These are phyloP conservation scores for Russula emetica DNA, from an alignment of 768 basidiomycete species.

Conservation along the genomic window DNA sequence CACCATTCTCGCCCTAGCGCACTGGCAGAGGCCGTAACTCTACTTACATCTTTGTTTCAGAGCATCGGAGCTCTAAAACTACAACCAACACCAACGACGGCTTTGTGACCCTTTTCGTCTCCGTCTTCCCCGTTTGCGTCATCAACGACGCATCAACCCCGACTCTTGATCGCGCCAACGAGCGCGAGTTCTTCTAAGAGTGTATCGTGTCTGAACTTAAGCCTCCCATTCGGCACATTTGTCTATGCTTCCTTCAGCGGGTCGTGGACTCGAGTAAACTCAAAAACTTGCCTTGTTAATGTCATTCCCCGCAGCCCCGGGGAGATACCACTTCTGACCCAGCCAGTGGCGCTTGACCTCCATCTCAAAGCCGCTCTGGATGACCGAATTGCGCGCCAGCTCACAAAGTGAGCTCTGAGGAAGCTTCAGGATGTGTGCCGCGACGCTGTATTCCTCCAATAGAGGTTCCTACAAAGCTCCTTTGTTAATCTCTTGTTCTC, in stretches of 20 bases:
- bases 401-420: constrained; percentile 93
- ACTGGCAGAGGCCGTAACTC: too few relatives aligned
- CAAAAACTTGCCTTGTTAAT: constrained; percentile 74
- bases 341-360: constrained; percentile 95
- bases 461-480: constrained; percentile 66
- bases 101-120: neutral
- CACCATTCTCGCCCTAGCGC: too few relatives aligned
- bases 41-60: too few relatives aligned
- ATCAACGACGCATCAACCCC: too few relatives aligned
- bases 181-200: constrained; percentile 79
- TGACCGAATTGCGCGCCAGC: constrained; percentile 95
- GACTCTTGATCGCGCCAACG: constrained; percentile 38
- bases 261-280: neutral
- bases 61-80: neutral
- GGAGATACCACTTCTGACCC: constrained; percentile 88
- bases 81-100: neutral
- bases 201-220: constrained; percentile 89
- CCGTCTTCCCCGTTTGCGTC: neutral
- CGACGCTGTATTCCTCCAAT: constrained; percentile 95
- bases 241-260: constrained; percentile 49
- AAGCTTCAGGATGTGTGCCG: constrained; percentile 95
- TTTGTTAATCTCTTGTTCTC: neutral
- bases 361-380: constrained; percentile 98
- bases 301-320: constrained; percentile 90
- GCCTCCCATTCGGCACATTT: constrained; percentile 90